phyloP scores from a whole-genome alignment of 768 basidiomycete genomes.

The Stropharia rugosoannulata region DNA sequence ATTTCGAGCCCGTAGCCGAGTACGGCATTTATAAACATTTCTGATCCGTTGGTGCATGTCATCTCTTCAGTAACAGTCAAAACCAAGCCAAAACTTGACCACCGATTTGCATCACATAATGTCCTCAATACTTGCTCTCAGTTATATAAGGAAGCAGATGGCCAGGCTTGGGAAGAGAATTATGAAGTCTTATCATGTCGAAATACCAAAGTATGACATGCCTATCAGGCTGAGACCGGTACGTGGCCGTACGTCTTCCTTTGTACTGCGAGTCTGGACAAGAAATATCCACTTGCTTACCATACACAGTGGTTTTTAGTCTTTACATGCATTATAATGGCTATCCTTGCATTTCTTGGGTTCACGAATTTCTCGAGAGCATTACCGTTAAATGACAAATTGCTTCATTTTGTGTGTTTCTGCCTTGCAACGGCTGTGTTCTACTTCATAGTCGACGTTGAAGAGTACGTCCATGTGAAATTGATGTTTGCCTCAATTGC shows the following conservation, averaged over 20 bases:
- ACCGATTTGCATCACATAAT: not conserved
- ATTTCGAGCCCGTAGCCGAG: no score
- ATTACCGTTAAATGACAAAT: slow-evolving; percentile 75
- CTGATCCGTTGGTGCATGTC: not conserved
- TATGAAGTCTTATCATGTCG: slow-evolving; percentile 71
- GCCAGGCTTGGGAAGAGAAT: slow-evolving; percentile 52
- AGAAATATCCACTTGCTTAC: not conserved
- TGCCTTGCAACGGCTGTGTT: slow-evolving; percentile 74
- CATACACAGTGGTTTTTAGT: slow-evolving; percentile 72
- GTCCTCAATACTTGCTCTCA: slow-evolving; percentile 5
- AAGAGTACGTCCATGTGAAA: slow-evolving; percentile 59
- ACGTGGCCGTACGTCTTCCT: slow-evolving; percentile 36
- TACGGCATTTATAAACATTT: no score
- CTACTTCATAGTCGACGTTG: slow-evolving; percentile 86
- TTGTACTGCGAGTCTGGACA: not conserved
- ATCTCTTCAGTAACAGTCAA: not conserved
- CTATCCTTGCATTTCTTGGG: slow-evolving; percentile 70
- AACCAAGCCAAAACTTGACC: not conserved
- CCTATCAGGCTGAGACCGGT: slow-evolving; percentile 77
- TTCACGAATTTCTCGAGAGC: slow-evolving; percentile 68
- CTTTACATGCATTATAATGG: slow-evolving; percentile 67
- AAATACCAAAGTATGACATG: slow-evolving; percentile 64
- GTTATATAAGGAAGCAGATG: slow-evolving; percentile 31
- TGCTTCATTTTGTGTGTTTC: slow-evolving; percentile 80
- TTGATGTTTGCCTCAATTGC: not conserved